Percentiles rank a stretch among this genome's conserved stretches.
Evolutionary conservation across 2,329 filamentous ascomycete genomes (phyloP).

Genomic region (Penicillium sp.): DNA sequence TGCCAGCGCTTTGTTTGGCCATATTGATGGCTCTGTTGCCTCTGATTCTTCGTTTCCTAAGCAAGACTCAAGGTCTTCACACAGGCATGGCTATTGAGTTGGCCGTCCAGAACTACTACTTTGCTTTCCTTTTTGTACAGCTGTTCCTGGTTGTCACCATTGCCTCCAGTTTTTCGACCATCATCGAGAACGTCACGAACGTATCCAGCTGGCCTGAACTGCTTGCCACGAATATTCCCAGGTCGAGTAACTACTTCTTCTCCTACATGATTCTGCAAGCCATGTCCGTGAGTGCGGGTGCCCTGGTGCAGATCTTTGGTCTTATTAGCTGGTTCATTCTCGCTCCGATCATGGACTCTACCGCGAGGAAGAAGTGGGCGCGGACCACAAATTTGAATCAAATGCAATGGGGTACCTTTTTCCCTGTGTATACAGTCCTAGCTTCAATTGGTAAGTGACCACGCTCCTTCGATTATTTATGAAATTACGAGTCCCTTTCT

Average conservation of each 20-base stretch:
- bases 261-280: constrained; percentile 97
- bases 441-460: constrained; percentile 72
- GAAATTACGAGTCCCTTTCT: neutral
- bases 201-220: constrained; percentile 71
- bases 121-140: constrained; percentile 90
- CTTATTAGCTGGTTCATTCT: constrained; percentile 80
- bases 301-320: constrained; percentile 78
- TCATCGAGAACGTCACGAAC: constrained; percentile 64
- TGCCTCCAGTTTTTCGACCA: constrained; percentile 69
- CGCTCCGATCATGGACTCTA: constrained; percentile 79
- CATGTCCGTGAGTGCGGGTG: constrained; percentile 85
- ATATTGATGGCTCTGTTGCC: constrained; percentile 81
- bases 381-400: constrained; percentile 76
- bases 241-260: constrained; percentile 95
- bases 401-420: constrained; percentile 90
- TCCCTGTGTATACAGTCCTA: constrained; percentile 95
- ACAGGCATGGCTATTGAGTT: constrained; percentile 78
- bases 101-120: constrained; percentile 90
- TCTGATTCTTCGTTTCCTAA: constrained; percentile 72
- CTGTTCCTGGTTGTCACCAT: constrained; percentile 92
- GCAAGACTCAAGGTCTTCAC: constrained; percentile 73
- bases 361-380: constrained; percentile 77
- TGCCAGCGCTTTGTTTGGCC: constrained; percentile 76
- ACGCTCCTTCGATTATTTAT: neutral
- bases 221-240: constrained; percentile 78